Evolutionary conservation across 2,329 filamentous ascomycete species (phyloP), one percentile per base, ranked within the genome.

Genomic region (Colletotrichum phormii): DNA sequence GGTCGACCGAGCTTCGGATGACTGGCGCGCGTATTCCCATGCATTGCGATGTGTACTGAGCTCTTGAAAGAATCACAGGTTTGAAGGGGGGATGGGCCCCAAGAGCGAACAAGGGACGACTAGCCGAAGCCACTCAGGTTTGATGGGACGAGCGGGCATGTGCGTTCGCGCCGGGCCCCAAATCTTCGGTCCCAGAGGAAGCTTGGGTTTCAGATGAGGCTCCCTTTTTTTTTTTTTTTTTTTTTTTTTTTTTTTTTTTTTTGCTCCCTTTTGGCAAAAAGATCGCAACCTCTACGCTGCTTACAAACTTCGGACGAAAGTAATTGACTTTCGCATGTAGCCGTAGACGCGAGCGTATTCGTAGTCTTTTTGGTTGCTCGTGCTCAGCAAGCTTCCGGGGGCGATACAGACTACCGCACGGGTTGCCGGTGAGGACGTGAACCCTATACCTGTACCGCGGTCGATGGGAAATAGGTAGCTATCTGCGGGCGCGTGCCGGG

Each of bases 281-380:
- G 33, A 6, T 35, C 33, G 42, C 42, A 49, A 22, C 42, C 18
- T 49, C 4, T 49, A 49, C 42, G 42, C 42, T 49, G 42, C 18
- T 49, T n/a, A 49, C 42, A 18, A 42, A 49, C 42, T 49, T 49
- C 18, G 42, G 42, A 49, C 42, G 42, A 26, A 24, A 3, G 63
- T 46, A 70, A 70, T 70, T 72, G 70, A 72, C 60, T 72, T 70
- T 72, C 18, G 33, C n/a, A 15, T 57, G 49, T 49, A 31, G 18
- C 26, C 26, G 49, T 54, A 11, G 13, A 11, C 24, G 35, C 11
- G 18, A 65, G 35, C 22, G 22, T 18, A 15, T 12, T 15, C 18
- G 26, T 5, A 29, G 26, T 29, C 26, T 29, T 22, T 46, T 29
- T 37, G 24, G 29, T 51, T 33, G 63, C 63, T 51, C 26, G 51